phyloP scores from a whole-genome alignment of 441 rosid species.

The Syzygium malaccense region DNA sequence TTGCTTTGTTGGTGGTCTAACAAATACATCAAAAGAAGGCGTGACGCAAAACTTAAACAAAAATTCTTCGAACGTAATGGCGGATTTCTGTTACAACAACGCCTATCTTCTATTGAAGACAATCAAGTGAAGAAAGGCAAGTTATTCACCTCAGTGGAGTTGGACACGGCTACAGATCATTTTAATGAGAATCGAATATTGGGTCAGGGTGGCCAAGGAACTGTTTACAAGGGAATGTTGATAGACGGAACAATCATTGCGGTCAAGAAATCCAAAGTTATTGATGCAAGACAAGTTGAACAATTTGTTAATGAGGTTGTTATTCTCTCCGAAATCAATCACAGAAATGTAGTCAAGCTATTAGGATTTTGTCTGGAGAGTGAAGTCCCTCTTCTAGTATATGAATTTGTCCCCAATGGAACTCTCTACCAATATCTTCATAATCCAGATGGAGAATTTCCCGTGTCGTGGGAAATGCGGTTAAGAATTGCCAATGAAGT shows the following conservation, averaged over 20 bases:
- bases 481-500: background rate
- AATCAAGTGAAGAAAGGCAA: background rate
- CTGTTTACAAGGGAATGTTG: background rate
- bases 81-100: background rate
- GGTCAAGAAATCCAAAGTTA: background rate
- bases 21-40: background rate
- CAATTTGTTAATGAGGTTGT: background rate
- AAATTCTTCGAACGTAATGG: background rate
- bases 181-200: background rate
- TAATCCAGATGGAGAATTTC: background rate
- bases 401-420: background rate
- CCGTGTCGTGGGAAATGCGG: background rate
- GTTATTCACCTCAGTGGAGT: background rate
- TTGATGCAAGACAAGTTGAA: background rate
- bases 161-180: accelerated
- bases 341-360: background rate
- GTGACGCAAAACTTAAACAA: background rate
- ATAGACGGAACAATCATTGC: background rate
- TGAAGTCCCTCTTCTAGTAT: background rate
- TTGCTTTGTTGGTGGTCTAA: background rate
- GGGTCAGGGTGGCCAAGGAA: background rate
- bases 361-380: background rate
- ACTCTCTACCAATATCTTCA: slow-evolving; percentile 14
- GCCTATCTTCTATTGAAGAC: background rate
- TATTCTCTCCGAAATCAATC: too few species aligned